A percentile compares a stretch with the other conserved stretches of the same genome.
phyloP scores from a whole-genome alignment of 129 eudicot genomes.

The Flaveria bidentis region DNA sequence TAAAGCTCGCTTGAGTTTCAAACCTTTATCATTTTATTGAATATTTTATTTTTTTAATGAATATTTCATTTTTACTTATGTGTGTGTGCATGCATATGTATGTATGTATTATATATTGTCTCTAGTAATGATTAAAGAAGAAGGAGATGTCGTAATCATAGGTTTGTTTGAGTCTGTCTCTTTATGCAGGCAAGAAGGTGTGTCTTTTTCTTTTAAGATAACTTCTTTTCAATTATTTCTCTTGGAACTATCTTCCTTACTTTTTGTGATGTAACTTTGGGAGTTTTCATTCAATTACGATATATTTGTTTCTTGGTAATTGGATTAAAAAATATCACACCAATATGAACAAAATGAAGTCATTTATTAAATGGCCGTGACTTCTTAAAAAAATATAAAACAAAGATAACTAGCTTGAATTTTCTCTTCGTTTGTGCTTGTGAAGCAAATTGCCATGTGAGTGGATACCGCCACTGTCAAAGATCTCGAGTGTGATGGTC shows the following conservation, averaged over 20 bases:
- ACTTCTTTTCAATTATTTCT: constrained; percentile 28
- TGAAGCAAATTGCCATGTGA: no score
- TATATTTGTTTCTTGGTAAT: background rate
- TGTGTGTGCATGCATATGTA: background rate
- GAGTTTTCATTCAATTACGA: constrained; percentile 7
- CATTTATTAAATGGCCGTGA: background rate
- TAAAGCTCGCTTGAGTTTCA: no score
- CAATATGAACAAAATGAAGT: background rate
- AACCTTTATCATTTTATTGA: no score
- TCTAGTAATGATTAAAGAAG: constrained; percentile 38
- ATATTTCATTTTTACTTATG: no score
- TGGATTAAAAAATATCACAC: background rate
- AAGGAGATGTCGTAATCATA: constrained; percentile 48
- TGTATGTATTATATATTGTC: background rate
- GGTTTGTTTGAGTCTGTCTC: constrained; percentile 34
- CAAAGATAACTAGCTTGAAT: no score
- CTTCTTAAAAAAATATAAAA: background rate
- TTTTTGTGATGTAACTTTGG: background rate
- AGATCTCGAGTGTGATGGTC: no score
- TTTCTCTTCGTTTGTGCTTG: no score
- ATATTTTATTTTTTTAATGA: no score
- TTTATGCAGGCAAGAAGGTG: constrained; percentile 25
- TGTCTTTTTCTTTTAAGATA: constrained; percentile 29
- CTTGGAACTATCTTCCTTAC: background rate
- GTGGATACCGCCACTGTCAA: no score